These are phyloP conservation scores for Neltuma alba DNA, from an alignment of 306 rosid genomes.

Conservation along the genomic window DNA sequence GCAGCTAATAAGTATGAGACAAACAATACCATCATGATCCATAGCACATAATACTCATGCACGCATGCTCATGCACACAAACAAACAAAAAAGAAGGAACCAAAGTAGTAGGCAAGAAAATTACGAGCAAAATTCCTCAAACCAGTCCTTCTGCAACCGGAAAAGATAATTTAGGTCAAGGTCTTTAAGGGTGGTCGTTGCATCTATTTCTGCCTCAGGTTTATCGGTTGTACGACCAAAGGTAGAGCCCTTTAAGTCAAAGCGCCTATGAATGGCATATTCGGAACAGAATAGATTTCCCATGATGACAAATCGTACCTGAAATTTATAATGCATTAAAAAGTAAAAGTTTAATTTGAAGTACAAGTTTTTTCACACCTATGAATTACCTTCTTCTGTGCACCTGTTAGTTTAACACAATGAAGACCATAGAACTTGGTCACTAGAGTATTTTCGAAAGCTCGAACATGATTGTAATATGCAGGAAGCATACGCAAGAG, in stretches of 20 bases:
- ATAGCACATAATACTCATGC: not conserved
- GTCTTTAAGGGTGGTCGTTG: constrained; percentile 95
- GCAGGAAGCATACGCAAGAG: constrained; percentile 93
- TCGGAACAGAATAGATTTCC: constrained; percentile 95
- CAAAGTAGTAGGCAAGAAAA: constrained; percentile 49
- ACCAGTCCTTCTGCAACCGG: constrained; percentile 80
- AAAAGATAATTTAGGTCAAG: constrained; percentile 90
- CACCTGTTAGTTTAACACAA: constrained; percentile 85
- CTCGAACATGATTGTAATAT: constrained; percentile 85
- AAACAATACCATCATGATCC: not conserved
- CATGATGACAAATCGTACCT: constrained; percentile 99
- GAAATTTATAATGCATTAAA: constrained; percentile 40
- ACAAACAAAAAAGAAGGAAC: constrained; percentile 24
- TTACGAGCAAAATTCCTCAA: constrained; percentile 86
- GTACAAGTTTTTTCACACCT: constrained; percentile 11
- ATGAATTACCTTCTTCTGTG: constrained; percentile 87
- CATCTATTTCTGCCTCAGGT: constrained; percentile 80
- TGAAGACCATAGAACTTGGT: constrained; percentile 96
- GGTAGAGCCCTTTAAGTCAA: constrained; percentile 95
- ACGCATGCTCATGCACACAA: not conserved
- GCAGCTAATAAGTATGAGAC: constrained; percentile 10
- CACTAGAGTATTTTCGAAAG: constrained; percentile 89
- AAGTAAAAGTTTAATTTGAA: not conserved
- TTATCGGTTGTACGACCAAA: constrained; percentile 90
- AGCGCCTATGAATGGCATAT: constrained; percentile 76